Evolutionary conservation across 2,329 filamentous ascomycete species (phyloP).

Genomic region (Claviceps sp.): DNA sequence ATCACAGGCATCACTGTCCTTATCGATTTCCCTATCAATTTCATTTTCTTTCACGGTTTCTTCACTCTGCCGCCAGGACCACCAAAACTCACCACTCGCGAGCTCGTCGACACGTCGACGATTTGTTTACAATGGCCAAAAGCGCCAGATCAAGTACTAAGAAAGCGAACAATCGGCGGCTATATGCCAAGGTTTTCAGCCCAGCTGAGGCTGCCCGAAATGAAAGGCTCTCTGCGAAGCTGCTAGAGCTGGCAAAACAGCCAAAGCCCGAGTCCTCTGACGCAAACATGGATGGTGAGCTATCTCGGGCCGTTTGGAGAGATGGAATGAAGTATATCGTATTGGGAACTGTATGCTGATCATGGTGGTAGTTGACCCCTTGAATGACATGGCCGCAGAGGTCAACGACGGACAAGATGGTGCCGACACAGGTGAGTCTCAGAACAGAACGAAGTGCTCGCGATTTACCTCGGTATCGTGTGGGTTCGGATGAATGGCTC

Average conservation of each 20-base stretch:
- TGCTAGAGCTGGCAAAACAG: conserved; percentile 66
- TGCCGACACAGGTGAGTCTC: conserved; percentile 11
- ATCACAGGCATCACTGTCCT: neutral
- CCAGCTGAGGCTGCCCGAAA: conserved; percentile 68
- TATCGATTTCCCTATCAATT: neutral
- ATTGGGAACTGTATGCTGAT: neutral
- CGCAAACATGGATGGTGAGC: conserved; percentile 32
- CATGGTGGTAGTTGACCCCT: conserved; percentile 7
- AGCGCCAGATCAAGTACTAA: conserved; percentile 63
- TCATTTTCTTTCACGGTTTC: neutral
- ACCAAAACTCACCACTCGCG: neutral
- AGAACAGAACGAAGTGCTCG: neutral
- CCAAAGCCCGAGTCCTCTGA: conserved; percentile 51
- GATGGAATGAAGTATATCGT: neutral
- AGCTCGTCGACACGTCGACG: neutral
- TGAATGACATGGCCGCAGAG: conserved; percentile 16
- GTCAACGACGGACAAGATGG: conserved; percentile 18
- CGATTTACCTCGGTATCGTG: neutral
- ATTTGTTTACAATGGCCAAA: conserved; percentile 59
- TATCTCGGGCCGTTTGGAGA: conserved; percentile 2
- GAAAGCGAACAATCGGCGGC: conserved; percentile 71
- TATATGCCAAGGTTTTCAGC: conserved; percentile 73
- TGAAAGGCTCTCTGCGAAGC: conserved; percentile 72
- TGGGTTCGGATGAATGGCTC: neutral
- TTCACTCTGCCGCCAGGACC: neutral